Evolutionary conservation across 202 grass and related monocot genomes (phyloP), one percentile per base, ranked within the genome.

Genomic region (Setaria italica): DNA sequence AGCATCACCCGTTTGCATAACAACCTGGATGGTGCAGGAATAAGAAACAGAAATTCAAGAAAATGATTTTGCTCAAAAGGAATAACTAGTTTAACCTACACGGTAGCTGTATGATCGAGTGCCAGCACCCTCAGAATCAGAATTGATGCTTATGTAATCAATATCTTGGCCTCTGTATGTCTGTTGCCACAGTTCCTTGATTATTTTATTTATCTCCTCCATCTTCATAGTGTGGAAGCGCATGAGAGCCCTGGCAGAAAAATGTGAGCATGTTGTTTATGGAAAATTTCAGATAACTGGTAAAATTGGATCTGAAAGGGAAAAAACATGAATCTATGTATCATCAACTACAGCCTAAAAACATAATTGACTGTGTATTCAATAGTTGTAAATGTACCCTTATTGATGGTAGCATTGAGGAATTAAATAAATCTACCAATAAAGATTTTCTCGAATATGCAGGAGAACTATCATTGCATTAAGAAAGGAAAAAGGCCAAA

Each of bases 201-300:
- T 98, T 87, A 95, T 98, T 85, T 95, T 94, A 83, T 98, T 98
- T 85, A 98, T 98, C 84, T 98, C 95, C 79, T 98, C 95, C 95
- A 98, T 98, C 90, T 98, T 98, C 93, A 98, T 98, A 39, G 86
- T 78, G 87, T 98, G 95, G 78, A 98, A 98, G 30, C 95, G 88
- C 95, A 95, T 98, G 48, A 98, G 91, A 46, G 95, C 93, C 86
- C 95, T 98, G 69, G 39, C 74, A 92, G 32, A 78, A 5, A 84
- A 76, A 90, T 51, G 33, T 50, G 65, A 85, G 50, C 16, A 70
- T 41, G 50, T 19, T 37, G 47, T 12, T 65, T 35, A 13, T 82
- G 14, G 77, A 84, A 70, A 86, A 74, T 30, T 62, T 62, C 59
- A 76, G 21, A 62, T 54, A 59, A 70, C n/a, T 25, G 30, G 12